Evolutionary conservation across 352 stramenopile species (phyloP), one percentile per base, ranked within the genome.

Genomic region (Phytophthora macrochlamydospora): DNA sequence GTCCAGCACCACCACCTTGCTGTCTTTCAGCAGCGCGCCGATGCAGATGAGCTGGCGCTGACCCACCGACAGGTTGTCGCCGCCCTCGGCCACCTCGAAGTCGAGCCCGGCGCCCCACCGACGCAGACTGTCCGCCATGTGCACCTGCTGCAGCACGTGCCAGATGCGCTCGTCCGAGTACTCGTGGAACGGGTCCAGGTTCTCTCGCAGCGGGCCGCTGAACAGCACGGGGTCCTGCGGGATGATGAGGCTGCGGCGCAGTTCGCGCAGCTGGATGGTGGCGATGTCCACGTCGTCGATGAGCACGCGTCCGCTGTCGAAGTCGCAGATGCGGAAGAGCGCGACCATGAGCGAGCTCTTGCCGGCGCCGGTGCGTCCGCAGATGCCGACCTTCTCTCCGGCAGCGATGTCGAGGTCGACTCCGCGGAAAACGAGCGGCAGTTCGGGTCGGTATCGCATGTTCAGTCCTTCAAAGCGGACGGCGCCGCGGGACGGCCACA

Each of bases 41-140:
- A 99, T 87, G 59, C 93, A 98, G 1, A 99, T 62, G 13, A 99
- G 71, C 75, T 99, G 95, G 2, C 95, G 75, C 75, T 99, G 89
- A 7, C 97, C 97, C 33, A 98, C 89, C 53, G 69, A 92, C 32
- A 98, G 93, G 71, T 99, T 99, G 18, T 71, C 76, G 8, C 97
- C 97, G 11, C 84, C 83, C 59, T 99, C 94, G 2, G 88, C 81
- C 1, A 99, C 89, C 43, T 87, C 59, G 45, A 92, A 87, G 59
- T 97, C 88, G 9, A 99, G 79, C 5, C 71, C 64, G 12, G 43
- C 40, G 46, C 73, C 73, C 73, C 73, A 81, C 37, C 56, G 68
- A 6, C 59, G 59, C 31, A 87, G 64, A 13, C 51, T 60, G 5
- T 93, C 77, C 18, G 66, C 73, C 51, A 99, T 81, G 74, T 56